phyloP scores from a whole-genome alignment of 2,329 filamentous ascomycete genomes.

The Sporothrix euskadiensis region DNA sequence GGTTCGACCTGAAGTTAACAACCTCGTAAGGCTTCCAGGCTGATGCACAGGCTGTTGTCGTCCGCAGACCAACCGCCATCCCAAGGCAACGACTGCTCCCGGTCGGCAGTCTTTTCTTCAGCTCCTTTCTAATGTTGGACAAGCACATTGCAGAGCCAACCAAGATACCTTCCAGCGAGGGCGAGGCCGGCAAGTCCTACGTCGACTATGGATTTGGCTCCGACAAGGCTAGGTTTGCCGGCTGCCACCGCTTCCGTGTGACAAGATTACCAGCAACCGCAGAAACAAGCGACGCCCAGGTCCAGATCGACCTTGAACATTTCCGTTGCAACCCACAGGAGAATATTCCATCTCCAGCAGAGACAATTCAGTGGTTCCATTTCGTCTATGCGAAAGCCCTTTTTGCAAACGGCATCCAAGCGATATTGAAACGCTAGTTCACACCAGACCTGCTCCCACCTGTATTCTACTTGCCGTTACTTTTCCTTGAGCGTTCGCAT shows the following conservation, averaged over 20 bases:
- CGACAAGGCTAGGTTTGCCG: not conserved
- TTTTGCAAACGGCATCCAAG: constrained; percentile 15
- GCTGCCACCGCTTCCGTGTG: constrained; percentile 7
- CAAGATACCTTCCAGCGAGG: not conserved
- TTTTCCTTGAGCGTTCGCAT: too few species aligned
- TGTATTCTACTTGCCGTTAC: too few species aligned
- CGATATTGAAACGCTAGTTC: not conserved
- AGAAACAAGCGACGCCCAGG: not conserved
- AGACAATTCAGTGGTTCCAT: not conserved
- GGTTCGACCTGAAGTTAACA: not conserved
- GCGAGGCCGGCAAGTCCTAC: not conserved
- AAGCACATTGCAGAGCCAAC: not conserved
- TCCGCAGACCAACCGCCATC: not conserved
- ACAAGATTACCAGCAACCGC: not conserved
- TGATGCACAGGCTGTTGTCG: not conserved
- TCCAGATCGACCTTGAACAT: constrained; percentile 7
- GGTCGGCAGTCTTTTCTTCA: constrained; percentile 12
- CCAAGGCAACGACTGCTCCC: not conserved
- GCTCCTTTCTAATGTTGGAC: not conserved
- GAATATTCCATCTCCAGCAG: not conserved
- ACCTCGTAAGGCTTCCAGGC: not conserved
- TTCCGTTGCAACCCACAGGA: constrained; percentile 6
- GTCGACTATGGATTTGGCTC: constrained; percentile 17
- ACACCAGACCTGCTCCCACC: not conserved
- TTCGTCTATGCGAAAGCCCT: constrained; percentile 8